phyloP scores from a whole-genome alignment of 2,329 filamentous ascomycete species.

The Fusarium pseudonygamai region DNA sequence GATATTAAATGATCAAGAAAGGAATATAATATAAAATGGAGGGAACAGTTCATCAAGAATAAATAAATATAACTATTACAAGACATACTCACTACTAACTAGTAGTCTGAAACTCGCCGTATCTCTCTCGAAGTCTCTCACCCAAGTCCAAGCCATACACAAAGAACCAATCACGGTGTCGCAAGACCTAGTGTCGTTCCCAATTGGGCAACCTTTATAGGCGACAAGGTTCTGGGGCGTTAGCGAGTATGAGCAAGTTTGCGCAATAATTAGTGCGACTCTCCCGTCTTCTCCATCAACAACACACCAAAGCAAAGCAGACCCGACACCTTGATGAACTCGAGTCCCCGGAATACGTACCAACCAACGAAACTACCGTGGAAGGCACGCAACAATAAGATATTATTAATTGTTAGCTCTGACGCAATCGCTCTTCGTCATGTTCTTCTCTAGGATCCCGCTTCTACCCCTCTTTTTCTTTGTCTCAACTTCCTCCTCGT shows the following conservation, averaged over 20 bases:
- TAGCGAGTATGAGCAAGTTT: slow-evolving; percentile 46
- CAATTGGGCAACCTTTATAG: slow-evolving; percentile 38
- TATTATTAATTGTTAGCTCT: slow-evolving; percentile 19
- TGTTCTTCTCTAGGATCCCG: slow-evolving; percentile 13
- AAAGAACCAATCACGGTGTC: slow-evolving; percentile 43
- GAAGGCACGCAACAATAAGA: background rate
- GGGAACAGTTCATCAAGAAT: background rate
- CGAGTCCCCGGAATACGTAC: slow-evolving; percentile 3
- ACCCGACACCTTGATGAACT: slow-evolving; percentile 33
- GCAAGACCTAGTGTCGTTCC: slow-evolving; percentile 33
- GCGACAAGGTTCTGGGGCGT: background rate
- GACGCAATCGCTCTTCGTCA: slow-evolving; percentile 28
- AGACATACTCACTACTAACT: background rate
- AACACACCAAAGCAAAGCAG: background rate
- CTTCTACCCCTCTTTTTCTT: slow-evolving; percentile 36
- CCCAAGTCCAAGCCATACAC: background rate
- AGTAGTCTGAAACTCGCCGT: background rate
- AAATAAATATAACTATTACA: background rate
- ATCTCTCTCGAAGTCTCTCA: slow-evolving; percentile 36
- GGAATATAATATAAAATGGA: background rate
- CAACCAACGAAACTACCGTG: background rate
- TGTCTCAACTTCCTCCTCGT: background rate
- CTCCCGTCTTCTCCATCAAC: slow-evolving; percentile 4
- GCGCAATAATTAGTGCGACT: slow-evolving; percentile 18
- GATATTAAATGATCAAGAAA: background rate